Evolutionary conservation across 2,329 filamentous ascomycete species (phyloP).

Genomic region (Fusarium hainanense): DNA sequence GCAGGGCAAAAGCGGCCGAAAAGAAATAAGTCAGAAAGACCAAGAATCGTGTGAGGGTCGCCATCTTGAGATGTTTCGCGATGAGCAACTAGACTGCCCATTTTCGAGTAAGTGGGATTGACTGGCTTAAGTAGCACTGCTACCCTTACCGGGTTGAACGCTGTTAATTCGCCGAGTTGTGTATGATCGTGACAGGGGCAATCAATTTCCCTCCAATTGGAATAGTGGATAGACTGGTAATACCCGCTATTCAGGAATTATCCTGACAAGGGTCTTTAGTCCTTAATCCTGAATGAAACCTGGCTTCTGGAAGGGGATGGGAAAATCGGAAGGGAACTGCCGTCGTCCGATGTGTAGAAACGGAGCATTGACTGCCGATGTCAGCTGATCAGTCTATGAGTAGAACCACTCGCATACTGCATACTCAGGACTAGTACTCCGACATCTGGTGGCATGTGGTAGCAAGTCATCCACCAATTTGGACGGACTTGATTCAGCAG

Average conservation of each 20-base stretch:
- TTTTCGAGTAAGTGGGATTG: background rate
- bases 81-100: background rate
- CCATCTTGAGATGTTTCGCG: slow-evolving; percentile 21
- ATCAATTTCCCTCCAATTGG: slow-evolving; percentile 30
- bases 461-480: background rate
- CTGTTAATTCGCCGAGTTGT: background rate
- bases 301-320: background rate
- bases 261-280: slow-evolving; percentile 1
- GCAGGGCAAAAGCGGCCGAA: slow-evolving; percentile 57
- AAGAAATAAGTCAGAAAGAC: slow-evolving; percentile 27
- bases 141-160: background rate
- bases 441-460: background rate
- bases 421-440: background rate
- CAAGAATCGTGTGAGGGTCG: slow-evolving; percentile 11
- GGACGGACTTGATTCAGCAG: background rate
- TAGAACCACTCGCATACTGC: background rate
- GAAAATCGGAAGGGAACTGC: background rate
- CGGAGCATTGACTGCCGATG: slow-evolving; percentile 3
- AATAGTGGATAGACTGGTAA: rapidly evolving
- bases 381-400: background rate
- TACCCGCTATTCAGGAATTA: slow-evolving; percentile 3
- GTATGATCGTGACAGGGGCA: background rate
- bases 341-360: background rate
- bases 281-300: slow-evolving; percentile 26
- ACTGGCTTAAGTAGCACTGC: slow-evolving; percentile 11